phyloP scores from a whole-genome alignment of 352 stramenopile species.

The Pythium apleroticum region DNA sequence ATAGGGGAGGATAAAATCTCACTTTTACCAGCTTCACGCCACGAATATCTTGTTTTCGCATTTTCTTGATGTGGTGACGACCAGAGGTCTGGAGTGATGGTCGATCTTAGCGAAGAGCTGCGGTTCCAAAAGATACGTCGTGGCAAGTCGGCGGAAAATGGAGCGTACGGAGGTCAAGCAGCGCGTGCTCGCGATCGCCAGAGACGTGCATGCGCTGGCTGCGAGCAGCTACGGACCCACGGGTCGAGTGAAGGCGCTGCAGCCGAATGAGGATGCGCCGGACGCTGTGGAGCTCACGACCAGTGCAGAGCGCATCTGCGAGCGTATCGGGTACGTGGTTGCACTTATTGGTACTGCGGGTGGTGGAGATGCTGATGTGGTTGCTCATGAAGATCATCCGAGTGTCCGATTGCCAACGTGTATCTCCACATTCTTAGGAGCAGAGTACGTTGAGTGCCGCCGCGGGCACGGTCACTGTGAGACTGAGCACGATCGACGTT shows the following conservation, averaged over 20 bases:
- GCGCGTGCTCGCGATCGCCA: conserved; percentile 31
- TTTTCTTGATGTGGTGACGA: conserved; percentile 1
- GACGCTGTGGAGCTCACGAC: conserved; percentile 53
- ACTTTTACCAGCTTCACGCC: neutral
- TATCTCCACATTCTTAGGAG: conserved; percentile 60
- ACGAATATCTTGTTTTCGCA: neutral
- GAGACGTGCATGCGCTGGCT: conserved; percentile 32
- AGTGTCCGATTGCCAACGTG: conserved; percentile 52
- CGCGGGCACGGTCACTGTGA: too few species aligned
- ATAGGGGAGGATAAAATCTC: conserved; percentile 7
- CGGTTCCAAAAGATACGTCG: neutral
- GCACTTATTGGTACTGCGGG: neutral
- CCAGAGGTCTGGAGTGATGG: neutral
- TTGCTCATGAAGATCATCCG: conserved; percentile 4
- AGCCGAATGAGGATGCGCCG: conserved; percentile 38
- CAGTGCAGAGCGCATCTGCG: conserved; percentile 38
- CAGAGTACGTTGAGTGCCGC: conserved; percentile 29
- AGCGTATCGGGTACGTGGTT: conserved; percentile 37
- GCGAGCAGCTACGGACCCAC: conserved; percentile 46
- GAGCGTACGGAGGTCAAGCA: conserved; percentile 31
- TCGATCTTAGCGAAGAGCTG: conserved; percentile 1
- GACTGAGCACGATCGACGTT: too few species aligned
- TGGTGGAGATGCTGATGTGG: neutral
- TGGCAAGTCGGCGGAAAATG: conserved; percentile 1
- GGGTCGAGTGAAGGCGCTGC: conserved; percentile 41